Percentiles rank a stretch among this genome's conserved stretches.
phyloP scores from a whole-genome alignment of 371 early-diverging fungal species.

The Smittium mucronatum region DNA sequence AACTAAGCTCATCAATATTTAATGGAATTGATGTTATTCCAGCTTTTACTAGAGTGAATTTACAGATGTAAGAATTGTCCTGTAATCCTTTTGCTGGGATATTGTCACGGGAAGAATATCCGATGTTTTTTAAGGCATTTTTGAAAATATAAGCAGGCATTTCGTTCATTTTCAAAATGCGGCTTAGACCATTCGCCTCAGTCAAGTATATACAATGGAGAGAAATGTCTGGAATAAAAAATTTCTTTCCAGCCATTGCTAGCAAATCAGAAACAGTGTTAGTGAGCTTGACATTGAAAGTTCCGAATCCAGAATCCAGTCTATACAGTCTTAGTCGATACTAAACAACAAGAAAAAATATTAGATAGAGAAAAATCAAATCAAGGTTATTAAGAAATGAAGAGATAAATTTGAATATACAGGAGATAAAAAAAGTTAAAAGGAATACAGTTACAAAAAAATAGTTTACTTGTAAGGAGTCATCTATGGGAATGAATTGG shows the following conservation, averaged over 20 bases:
- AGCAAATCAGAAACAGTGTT: constrained; percentile 59
- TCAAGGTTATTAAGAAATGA: too few species aligned
- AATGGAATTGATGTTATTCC: constrained; percentile 38
- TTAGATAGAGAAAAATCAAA: too few species aligned
- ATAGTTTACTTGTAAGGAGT: constrained; percentile 25
- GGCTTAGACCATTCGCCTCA: constrained; percentile 39
- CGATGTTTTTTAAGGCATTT: constrained; percentile 52
- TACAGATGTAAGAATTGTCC: constrained; percentile 69
- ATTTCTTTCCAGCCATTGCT: constrained; percentile 53
- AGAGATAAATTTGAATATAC: too few species aligned
- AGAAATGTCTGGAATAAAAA: constrained; percentile 58
- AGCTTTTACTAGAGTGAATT: constrained; percentile 58
- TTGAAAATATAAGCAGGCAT: constrained; percentile 58
- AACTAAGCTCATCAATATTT: constrained; percentile 29
- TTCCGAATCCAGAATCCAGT: constrained; percentile 61
- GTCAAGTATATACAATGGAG: constrained; percentile 54
- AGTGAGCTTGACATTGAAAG: constrained; percentile 47
- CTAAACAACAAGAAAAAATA: too few species aligned
- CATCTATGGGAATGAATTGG: constrained; percentile 33
- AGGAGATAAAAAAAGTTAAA: too few species aligned
- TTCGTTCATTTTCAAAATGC: constrained; percentile 48
- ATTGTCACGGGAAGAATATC: constrained; percentile 62
- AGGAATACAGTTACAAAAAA: too few species aligned
- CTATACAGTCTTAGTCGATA: constrained; percentile 34
- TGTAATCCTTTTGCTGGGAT: constrained; percentile 65